A percentile compares a stretch with the other conserved stretches of the same genome.
Conservation (phyloP, 2,329 filamentous ascomycete genomes). For the Stylonectria norvegica region DNA sequence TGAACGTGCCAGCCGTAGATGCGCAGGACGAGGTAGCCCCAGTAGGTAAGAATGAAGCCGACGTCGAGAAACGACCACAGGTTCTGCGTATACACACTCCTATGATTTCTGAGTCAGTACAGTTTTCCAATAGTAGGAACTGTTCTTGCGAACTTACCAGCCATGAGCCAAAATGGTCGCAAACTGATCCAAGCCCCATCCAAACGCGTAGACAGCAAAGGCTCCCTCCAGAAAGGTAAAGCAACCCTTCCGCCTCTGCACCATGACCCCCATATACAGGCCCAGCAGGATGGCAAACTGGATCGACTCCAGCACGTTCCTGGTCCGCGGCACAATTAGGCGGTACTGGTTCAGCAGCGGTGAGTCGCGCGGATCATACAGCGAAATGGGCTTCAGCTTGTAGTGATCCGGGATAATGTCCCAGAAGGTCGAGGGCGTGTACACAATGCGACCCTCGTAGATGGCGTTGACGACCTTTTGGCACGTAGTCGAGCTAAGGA, state of each 20-base stretch:
- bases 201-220: constrained; percentile 71
- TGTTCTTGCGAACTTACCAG: constrained; percentile 50
- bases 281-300: constrained; percentile 69
- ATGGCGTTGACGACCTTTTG: constrained; percentile 81
- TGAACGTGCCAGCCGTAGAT: constrained; percentile 58
- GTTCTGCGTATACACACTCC: constrained; percentile 83
- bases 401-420: constrained; percentile 84
- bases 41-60: constrained; percentile 70
- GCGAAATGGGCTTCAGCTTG: constrained; percentile 75
- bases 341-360: constrained; percentile 82
- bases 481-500: constrained; percentile 73
- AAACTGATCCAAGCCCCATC: constrained; percentile 77
- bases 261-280: constrained; percentile 72
- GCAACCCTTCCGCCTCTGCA: constrained; percentile 55
- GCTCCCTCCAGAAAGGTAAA: constrained; percentile 59
- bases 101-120: constrained; percentile 23
- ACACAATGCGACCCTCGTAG: constrained; percentile 75
- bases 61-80: constrained; percentile 86
- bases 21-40: constrained; percentile 64
- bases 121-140: not conserved
- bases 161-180: constrained; percentile 73
- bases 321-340: constrained; percentile 74
- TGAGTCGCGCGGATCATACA: constrained; percentile 74
- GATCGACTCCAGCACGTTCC: constrained; percentile 69
- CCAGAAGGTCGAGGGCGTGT: constrained; percentile 77